Evolutionary conservation across 148 eudicot genomes (phyloP).

Genomic region (Polygonum maritimum): DNA sequence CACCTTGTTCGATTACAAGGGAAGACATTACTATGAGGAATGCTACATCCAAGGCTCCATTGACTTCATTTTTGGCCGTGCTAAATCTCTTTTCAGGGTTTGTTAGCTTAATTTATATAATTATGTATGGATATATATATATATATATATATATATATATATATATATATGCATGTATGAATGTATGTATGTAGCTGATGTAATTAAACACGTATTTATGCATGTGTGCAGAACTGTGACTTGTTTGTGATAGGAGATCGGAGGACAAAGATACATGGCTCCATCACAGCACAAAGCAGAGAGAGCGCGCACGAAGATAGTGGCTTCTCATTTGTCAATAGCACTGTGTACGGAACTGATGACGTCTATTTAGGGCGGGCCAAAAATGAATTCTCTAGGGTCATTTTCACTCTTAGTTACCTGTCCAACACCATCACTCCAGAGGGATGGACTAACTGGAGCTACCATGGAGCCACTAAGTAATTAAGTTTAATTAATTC

Average conservation of each 20-base stretch:
- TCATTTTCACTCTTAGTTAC: slow-evolving; percentile 66
- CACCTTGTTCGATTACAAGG: slow-evolving; percentile 68
- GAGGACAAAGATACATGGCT: slow-evolving; percentile 55
- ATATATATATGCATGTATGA: no score
- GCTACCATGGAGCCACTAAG: slow-evolving; percentile 53
- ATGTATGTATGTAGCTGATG: no score
- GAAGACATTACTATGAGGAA: slow-evolving; percentile 67
- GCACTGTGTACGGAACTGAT: slow-evolving; percentile 54
- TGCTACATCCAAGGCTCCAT: slow-evolving; percentile 89
- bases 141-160: not conserved
- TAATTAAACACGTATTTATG: no score
- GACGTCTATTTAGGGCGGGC: slow-evolving; percentile 66
- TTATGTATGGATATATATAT: not conserved
- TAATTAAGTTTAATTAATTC: slow-evolving; percentile 20
- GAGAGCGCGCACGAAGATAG: slow-evolving; percentile 32
- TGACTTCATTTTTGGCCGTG: slow-evolving; percentile 81
- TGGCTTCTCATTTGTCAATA: slow-evolving; percentile 57
- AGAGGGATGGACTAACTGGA: slow-evolving; percentile 75
- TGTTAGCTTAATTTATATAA: not conserved
- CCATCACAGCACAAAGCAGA: slow-evolving; percentile 67
- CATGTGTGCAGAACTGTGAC: slow-evolving; percentile 49
- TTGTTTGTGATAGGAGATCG: slow-evolving; percentile 56
- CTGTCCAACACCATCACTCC: slow-evolving; percentile 49
- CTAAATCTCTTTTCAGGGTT: slow-evolving; percentile 46
- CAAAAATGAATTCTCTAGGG: slow-evolving; percentile 56